Conservation (phyloP, 2,329 filamentous ascomycete genomes). For the Microdochium paspali region DNA sequence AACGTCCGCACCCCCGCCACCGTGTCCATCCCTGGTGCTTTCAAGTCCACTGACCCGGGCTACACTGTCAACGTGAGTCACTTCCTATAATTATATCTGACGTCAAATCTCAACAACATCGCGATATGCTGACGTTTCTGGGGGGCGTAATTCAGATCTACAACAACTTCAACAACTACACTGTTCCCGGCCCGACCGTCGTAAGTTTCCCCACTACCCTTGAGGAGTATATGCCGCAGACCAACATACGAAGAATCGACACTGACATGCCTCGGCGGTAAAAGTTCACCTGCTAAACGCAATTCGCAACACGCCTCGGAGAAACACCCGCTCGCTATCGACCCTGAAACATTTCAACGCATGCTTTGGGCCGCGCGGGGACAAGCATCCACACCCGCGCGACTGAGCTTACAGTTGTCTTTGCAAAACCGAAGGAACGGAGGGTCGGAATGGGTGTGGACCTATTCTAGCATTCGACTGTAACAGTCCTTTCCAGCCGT, state of each 20-base stretch:
- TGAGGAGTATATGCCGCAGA: not conserved
- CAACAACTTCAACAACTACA: slow-evolving; percentile 20
- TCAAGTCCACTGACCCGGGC: slow-evolving; percentile 31
- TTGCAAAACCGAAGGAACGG: no score
- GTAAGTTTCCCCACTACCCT: slow-evolving; percentile 5
- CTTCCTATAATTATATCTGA: not conserved
- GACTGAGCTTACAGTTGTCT: no score
- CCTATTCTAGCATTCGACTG: no score
- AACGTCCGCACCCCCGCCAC: slow-evolving; percentile 20
- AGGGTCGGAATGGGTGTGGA: no score
- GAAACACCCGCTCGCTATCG: no score
- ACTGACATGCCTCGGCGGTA: not conserved
- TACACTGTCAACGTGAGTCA: slow-evolving; percentile 32
- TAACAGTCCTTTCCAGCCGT: no score
- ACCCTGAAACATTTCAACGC: no score
- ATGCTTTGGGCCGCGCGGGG: no score
- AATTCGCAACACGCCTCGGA: not conserved
- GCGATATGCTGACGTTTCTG: not conserved
- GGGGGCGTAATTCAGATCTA: slow-evolving; percentile 12
- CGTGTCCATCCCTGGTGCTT: slow-evolving; percentile 28
- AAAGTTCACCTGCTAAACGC: not conserved
- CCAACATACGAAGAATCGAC: not conserved
- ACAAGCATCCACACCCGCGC: no score
- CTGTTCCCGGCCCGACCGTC: slow-evolving; percentile 18
- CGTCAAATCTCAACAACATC: not conserved